Evolutionary conservation across 345 rosid genomes (phyloP).

Genomic region (Carallia brachiata): DNA sequence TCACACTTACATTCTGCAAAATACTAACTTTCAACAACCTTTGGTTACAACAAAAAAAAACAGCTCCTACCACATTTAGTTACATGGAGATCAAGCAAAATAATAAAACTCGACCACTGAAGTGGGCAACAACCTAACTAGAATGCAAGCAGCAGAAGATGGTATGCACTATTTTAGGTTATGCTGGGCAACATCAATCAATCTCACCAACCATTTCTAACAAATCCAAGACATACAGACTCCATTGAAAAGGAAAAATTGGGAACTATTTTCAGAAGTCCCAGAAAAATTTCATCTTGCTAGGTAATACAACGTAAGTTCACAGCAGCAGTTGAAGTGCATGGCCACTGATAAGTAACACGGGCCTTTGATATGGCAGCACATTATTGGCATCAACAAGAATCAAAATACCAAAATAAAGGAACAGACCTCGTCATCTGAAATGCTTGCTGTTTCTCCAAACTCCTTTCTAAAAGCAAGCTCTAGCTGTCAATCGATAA

Average conservation of each 20-base stretch:
- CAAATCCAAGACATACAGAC: neutral
- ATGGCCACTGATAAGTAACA: no score
- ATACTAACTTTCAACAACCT: slow-evolving; percentile 8
- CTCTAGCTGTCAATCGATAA: slow-evolving; percentile 61
- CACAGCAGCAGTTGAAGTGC: no score
- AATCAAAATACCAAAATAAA: slow-evolving; percentile 4
- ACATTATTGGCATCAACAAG: neutral
- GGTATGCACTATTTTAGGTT: neutral
- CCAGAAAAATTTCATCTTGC: neutral
- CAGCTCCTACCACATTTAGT: neutral
- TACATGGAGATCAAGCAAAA: neutral
- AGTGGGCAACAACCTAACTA: neutral
- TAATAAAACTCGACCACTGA: neutral
- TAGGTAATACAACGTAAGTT: no score
- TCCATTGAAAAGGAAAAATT: neutral
- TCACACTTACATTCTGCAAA: slow-evolving; percentile 54
- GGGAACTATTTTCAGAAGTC: neutral
- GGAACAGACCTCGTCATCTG: slow-evolving; percentile 59
- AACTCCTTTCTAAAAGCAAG: slow-evolving; percentile 57
- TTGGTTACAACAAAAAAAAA: neutral
- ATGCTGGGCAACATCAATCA: no score
- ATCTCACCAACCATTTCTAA: neutral
- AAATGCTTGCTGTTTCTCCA: slow-evolving; percentile 46
- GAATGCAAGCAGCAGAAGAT: neutral
- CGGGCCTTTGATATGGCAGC: neutral